Evolutionary conservation across 2,329 filamentous ascomycete species (phyloP), one percentile per base, ranked within the genome.

Genomic region (Plenodomus biglobosus): DNA sequence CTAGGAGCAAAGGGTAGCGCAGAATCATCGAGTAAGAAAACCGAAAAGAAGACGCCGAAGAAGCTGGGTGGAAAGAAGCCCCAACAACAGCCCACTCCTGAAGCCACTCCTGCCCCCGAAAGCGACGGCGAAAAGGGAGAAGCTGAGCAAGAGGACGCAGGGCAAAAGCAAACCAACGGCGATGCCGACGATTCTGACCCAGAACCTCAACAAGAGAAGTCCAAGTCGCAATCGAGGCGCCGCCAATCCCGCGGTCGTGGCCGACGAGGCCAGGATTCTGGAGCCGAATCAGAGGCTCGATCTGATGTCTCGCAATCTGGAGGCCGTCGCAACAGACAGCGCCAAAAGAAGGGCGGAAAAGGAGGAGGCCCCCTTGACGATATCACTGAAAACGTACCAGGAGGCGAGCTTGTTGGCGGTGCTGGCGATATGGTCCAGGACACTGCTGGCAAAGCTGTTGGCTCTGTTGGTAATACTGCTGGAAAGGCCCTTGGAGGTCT

Each of bases 341-440:
- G 72, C 55, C 67, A 70, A 51, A 75, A 78, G 69, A 78, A 79
- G 67, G 68, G 73, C 44, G 72, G 75, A 49, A 73, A 72, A 24
- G 71, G 73, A 40, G 72, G 71, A 42, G 76, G 78, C 8, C 78
- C 78, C 1, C 76, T 84, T 2, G 80, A 77, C 46, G 78, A 78
- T 53, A 81, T 84, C 49, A 78, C 79, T 47, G 82, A 85, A 62
- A 69, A 75, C 42, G 61, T 77, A 1, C 76, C 76, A 8, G 80
- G 79, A 42, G 79, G 78, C 36, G 78, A 83, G 46, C 71, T 77
- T 8, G 74, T 80, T 37, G 70, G 69, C 48, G 78, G 78, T 55
- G 80, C 79, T 35, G 75, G 75, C 42, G 80, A 83, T 50, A 77
- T 82, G 59, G 80, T 84, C 20, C 76, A 80, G 62, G 71, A 79